phyloP scores from a whole-genome alignment of 2,329 filamentous ascomycete species.

The Pyrenochaeta sp. region DNA sequence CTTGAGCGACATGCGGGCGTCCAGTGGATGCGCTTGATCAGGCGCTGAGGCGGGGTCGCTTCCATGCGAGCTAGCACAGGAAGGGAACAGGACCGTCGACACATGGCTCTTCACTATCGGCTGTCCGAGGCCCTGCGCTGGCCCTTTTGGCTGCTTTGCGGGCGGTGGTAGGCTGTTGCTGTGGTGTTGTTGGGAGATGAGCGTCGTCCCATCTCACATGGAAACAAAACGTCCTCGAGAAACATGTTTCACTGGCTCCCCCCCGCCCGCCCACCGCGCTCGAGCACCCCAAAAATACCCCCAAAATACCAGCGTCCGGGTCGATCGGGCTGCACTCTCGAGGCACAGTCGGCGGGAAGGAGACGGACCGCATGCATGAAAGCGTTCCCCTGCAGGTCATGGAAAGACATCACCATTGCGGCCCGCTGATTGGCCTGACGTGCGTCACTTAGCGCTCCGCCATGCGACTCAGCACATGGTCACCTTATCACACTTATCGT shows the following conservation, averaged over 20 bases:
- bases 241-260: conserved; percentile 29
- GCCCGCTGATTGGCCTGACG: conserved; percentile 15
- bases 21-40: conserved; percentile 41
- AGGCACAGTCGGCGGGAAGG: conserved; percentile 34
- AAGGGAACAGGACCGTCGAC: conserved; percentile 8
- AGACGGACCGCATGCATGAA: conserved; percentile 35
- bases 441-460: conserved; percentile 24
- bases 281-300: conserved; percentile 5
- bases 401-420: conserved; percentile 9
- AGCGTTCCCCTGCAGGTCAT: conserved; percentile 15
- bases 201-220: background rate
- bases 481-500: conserved; percentile 16
- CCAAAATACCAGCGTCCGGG: conserved; percentile 8
- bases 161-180: background rate
- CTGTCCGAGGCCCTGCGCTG: conserved; percentile 1
- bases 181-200: background rate
- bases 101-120: conserved; percentile 9
- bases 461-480: conserved; percentile 13
- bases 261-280: conserved; percentile 14
- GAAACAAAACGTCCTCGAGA: conserved; percentile 10
- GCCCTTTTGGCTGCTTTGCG: background rate
- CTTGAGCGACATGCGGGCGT: conserved; percentile 33
- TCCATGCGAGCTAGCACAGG: conserved; percentile 16
- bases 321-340: conserved; percentile 18
- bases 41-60: conserved; percentile 44